Conservation (phyloP, 495 filamentous ascomycete species). For the Cryomyces minteri region DNA sequence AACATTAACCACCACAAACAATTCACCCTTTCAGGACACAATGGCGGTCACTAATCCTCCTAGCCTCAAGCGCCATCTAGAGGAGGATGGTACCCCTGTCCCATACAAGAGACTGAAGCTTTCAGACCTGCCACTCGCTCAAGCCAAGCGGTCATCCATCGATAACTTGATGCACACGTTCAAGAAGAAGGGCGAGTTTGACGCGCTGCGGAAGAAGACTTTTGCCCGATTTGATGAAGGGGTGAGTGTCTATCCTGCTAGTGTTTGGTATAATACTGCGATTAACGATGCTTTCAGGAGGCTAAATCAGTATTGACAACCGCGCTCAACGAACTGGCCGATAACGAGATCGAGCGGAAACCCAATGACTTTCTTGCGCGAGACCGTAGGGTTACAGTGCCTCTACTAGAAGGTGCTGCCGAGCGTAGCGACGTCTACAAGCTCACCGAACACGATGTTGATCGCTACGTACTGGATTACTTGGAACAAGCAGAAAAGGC, state of each 20-base stretch:
- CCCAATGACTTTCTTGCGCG: constrained; percentile 48
- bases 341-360: constrained; percentile 68
- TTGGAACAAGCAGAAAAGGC: constrained; percentile 42
- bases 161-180: constrained; percentile 63
- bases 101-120: constrained; percentile 59
- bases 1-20: no score
- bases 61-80: not conserved
- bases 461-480: constrained; percentile 46
- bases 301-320: constrained; percentile 47
- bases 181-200: constrained; percentile 84
- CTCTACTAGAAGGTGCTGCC: constrained; percentile 71
- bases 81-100: not conserved
- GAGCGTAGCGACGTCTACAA: constrained; percentile 71
- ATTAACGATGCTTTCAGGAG: constrained; percentile 27
- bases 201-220: constrained; percentile 60
- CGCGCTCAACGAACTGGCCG: constrained; percentile 49
- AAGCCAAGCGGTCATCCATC: constrained; percentile 53
- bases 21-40: not conserved
- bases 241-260: constrained; percentile 21
- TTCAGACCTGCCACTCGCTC: constrained; percentile 61
- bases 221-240: constrained; percentile 66
- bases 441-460: constrained; percentile 45
- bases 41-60: not conserved
- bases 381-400: constrained; percentile 61
- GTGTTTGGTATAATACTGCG: not conserved